Percentiles rank a stretch among this genome's conserved stretches.
These are phyloP conservation scores for Middelhovenomyces tepae DNA, from an alignment of 805 yeast genomes.

Conservation along the genomic window DNA sequence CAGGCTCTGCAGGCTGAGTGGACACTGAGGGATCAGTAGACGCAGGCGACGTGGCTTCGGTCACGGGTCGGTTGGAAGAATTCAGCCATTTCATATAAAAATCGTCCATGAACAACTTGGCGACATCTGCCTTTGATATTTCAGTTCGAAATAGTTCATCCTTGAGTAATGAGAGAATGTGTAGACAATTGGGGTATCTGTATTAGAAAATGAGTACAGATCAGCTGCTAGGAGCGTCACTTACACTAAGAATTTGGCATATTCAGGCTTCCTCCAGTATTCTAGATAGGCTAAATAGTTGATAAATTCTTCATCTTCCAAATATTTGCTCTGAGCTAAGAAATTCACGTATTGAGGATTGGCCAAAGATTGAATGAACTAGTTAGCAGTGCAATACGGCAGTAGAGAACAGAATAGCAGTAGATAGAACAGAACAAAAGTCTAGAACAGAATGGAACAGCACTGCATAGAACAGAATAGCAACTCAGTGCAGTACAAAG, in stretches of 20 bases:
- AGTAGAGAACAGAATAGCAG: neutral
- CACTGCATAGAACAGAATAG: no score
- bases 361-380: slow-evolving; percentile 87
- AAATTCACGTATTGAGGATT: slow-evolving; percentile 82
- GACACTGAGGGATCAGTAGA: no score
- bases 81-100: slow-evolving; percentile 34
- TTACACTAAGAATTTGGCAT: slow-evolving; percentile 56
- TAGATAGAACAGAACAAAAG: no score
- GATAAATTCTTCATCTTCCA: slow-evolving; percentile 63
- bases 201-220: slow-evolving; percentile 13
- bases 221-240: slow-evolving; percentile 8
- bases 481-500: no score
- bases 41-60: no score
- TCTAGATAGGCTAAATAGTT: slow-evolving; percentile 71
- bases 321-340: slow-evolving; percentile 72
- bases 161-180: slow-evolving; percentile 54
- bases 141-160: slow-evolving; percentile 33
- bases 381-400: slow-evolving; percentile 2
- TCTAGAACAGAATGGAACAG: no score
- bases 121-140: slow-evolving; percentile 33
- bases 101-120: slow-evolving; percentile 34
- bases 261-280: slow-evolving; percentile 74
- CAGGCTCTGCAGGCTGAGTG: no score
- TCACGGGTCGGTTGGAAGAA: no score
- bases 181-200: slow-evolving; percentile 79